Conservation (phyloP, 495 filamentous ascomycete species). For the Stereocaulon alpinum region DNA sequence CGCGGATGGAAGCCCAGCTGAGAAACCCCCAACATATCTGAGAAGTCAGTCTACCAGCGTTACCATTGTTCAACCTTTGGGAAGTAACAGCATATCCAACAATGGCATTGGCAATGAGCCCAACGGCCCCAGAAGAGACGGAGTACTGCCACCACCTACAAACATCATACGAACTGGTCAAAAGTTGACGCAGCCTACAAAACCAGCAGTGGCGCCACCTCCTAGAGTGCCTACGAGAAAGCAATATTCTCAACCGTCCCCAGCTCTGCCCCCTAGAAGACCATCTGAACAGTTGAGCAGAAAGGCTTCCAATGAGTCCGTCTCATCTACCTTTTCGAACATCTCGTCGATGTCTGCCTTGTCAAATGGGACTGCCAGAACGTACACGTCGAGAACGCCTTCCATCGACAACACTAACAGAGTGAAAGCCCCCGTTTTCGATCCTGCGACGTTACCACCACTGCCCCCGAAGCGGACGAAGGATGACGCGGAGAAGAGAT, state of each 20-base stretch:
- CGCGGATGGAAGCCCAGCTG: constrained; percentile 19
- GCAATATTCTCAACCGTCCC: constrained; percentile 32
- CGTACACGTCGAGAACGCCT: constrained; percentile 27
- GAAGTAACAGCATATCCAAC: constrained; percentile 27
- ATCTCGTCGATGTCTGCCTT: constrained; percentile 25
- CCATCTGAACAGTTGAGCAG: constrained; percentile 35
- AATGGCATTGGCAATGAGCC: constrained; percentile 39
- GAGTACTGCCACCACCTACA: constrained; percentile 26
- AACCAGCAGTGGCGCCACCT: constrained; percentile 38
- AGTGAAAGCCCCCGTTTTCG: constrained; percentile 34
- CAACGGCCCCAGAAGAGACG: constrained; percentile 23
- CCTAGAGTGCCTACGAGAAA: constrained; percentile 37
- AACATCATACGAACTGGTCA: constrained; percentile 22
- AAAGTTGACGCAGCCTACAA: constrained; percentile 24
- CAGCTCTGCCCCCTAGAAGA: constrained; percentile 32
- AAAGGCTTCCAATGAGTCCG: constrained; percentile 26
- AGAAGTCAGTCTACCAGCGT: constrained; percentile 39
- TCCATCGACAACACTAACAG: constrained; percentile 32
- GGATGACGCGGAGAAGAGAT: constrained; percentile 15
- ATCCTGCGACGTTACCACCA: constrained; percentile 33
- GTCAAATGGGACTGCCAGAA: constrained; percentile 30
- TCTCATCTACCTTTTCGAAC: constrained; percentile 26
- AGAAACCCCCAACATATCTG: constrained; percentile 24
- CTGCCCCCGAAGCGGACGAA: constrained; percentile 32
- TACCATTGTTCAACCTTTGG: constrained; percentile 36